Percentiles rank a stretch among this genome's conserved stretches.
These are phyloP conservation scores for Lipomyces spencermartinsiae DNA, from an alignment of 805 yeast genomes.

Conservation along the genomic window DNA sequence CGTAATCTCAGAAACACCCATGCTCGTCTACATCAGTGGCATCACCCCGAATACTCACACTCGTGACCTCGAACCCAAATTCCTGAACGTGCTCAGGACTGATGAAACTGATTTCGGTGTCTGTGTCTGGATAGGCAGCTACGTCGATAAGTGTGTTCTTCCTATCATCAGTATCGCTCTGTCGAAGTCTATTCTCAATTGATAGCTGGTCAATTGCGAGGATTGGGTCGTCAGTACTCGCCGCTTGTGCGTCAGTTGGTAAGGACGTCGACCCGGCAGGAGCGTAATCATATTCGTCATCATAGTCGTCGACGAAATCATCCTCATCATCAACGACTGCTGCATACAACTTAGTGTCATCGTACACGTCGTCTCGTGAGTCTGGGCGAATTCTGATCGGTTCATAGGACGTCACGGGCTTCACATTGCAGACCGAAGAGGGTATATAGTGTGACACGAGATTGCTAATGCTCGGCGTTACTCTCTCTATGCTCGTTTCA, in stretches of 20 bases:
- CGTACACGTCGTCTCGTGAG: constrained; percentile 25
- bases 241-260: background rate
- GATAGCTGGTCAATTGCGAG: constrained; percentile 22
- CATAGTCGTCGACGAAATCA: constrained; percentile 37
- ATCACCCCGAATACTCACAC: constrained; percentile 5
- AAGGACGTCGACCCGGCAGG: constrained; percentile 5
- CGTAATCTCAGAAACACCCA: constrained; percentile 6
- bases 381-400: constrained; percentile 8
- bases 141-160: background rate
- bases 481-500: background rate
- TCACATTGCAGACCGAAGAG: background rate
- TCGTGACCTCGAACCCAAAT: constrained; percentile 14
- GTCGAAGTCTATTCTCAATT: constrained; percentile 1
- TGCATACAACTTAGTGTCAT: background rate
- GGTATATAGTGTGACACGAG: constrained; percentile 8
- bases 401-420: background rate
- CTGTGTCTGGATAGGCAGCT: background rate
- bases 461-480: constrained; percentile 15
- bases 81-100: constrained; percentile 20
- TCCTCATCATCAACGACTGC: constrained; percentile 9
- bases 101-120: constrained; percentile 25
- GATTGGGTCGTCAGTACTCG: background rate
- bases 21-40: constrained; percentile 9
- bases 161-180: background rate
- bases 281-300: constrained; percentile 28